Evolutionary conservation across 148 eudicot genomes (phyloP).

Genomic region (Spergularia marina): DNA sequence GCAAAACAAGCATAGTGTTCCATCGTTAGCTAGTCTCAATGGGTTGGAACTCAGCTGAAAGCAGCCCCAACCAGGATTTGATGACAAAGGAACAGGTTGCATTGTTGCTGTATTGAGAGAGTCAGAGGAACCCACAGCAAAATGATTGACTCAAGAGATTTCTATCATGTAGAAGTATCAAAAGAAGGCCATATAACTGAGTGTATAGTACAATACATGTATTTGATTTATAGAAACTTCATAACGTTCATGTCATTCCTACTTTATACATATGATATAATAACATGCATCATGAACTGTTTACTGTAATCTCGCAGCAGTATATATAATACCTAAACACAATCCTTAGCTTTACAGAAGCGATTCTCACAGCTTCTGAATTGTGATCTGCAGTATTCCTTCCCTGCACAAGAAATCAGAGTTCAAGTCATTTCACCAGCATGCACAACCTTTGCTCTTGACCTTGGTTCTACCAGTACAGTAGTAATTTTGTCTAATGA

Average conservation of each 20-base stretch:
- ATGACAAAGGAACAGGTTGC: too few relatives aligned
- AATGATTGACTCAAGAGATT: too few relatives aligned
- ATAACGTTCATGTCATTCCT: background rate
- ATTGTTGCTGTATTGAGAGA: too few relatives aligned
- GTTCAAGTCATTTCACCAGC: background rate
- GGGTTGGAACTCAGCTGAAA: too few relatives aligned
- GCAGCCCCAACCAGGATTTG: too few relatives aligned
- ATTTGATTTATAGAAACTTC: background rate
- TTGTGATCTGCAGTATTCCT: slow-evolving; percentile 56
- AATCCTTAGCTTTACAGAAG: background rate
- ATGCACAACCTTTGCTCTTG: background rate
- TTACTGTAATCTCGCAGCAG: background rate
- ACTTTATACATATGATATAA: background rate
- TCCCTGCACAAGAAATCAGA: slow-evolving; percentile 50
- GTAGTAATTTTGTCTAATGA: background rate
- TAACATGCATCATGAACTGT: background rate
- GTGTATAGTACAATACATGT: background rate
- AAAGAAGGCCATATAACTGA: background rate
- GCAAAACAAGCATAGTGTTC: too few relatives aligned
- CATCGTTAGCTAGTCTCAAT: too few relatives aligned
- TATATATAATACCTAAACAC: slow-evolving; percentile 1
- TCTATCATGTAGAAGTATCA: background rate
- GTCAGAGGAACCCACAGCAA: too few relatives aligned
- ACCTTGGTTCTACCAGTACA: background rate
- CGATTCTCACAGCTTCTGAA: slow-evolving; percentile 42